Evolutionary conservation across 2,329 filamentous ascomycete genomes (phyloP), one percentile per base, ranked within the genome.

Genomic region (Curvularia sp.): DNA sequence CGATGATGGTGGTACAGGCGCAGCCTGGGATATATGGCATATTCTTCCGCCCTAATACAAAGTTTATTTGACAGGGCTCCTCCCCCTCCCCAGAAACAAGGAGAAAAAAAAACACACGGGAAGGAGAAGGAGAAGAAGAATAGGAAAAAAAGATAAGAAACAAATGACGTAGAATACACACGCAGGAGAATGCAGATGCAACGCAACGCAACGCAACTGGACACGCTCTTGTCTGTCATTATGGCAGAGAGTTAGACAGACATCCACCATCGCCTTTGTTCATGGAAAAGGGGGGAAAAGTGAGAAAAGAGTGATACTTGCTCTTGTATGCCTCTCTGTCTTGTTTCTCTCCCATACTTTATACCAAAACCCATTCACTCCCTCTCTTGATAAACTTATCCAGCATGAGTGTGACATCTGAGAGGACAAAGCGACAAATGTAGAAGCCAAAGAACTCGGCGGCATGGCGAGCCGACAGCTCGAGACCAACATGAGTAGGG

Each of bases 371-470:
- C 94, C 94, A 99, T 82, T 99, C 94, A 69, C 90, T 96, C 23
- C 94, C 93, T 65, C 93, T 87, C 83, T 99, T 99, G 76, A 99
- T 89, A 73, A 95, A 98, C 76, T 98, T 99, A 77, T 99, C 95
- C 67, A 99, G 82, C 80, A 99, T 83, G 74, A 95, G 77, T 38
- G 88, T 85, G 60, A 99, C 80, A 76, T 99, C 95, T 3, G 88
- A 84, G 60, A 99, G 81, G n/a, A 93, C 93, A 75, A 99, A 99
- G 18, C 95, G 89, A 78, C 94, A 97, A 27, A 99, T 85, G 76
- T 95, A 98, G 78, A 99, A 97, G 15, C 90, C 93, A 76, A 99
- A 99, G 78, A 99, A 99, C 78, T 99, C 95, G 32, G 94, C 92
- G 7, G 94, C 95, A 76, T 97, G 94, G 39, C 94, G 87, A 34